A percentile compares a stretch with the other conserved stretches of the same genome.
phyloP scores from a whole-genome alignment of 2,329 filamentous ascomycete species.

The Penicillium sp. region DNA sequence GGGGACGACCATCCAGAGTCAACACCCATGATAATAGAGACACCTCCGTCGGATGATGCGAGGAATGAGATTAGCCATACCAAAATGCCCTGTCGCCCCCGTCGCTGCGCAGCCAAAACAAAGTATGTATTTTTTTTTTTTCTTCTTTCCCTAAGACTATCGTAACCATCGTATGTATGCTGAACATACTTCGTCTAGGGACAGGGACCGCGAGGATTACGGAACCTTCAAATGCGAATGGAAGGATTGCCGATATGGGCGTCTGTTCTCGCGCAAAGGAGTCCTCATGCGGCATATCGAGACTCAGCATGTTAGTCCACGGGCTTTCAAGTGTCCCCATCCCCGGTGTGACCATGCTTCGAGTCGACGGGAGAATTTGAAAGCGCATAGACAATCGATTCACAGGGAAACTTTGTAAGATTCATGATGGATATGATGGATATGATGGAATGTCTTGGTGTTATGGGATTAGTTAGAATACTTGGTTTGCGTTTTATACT shows the following conservation, averaged over 20 bases:
- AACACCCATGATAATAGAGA: neutral
- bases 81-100: neutral
- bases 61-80: neutral
- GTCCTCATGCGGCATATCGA: slow-evolving; percentile 7
- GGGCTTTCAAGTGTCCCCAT: slow-evolving; percentile 2
- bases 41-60: too few relatives aligned
- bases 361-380: slow-evolving; percentile 7
- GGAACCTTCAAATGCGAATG: neutral
- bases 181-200: neutral
- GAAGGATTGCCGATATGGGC: slow-evolving; percentile 4
- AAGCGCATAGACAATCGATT: neutral
- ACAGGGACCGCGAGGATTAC: neutral
- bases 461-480: neutral
- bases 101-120: neutral
- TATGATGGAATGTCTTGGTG: neutral
- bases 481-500: neutral
- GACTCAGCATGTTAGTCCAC: slow-evolving; percentile 4
- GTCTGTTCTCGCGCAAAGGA: slow-evolving; percentile 4
- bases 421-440: neutral
- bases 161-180: neutral
- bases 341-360: neutral
- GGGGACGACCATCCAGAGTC: neutral
- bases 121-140: neutral
- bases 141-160: neutral
- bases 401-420: neutral